Evolutionary conservation across 1,139 yeast genomes (phyloP).

Genomic region (Hanseniaspora sp.): DNA sequence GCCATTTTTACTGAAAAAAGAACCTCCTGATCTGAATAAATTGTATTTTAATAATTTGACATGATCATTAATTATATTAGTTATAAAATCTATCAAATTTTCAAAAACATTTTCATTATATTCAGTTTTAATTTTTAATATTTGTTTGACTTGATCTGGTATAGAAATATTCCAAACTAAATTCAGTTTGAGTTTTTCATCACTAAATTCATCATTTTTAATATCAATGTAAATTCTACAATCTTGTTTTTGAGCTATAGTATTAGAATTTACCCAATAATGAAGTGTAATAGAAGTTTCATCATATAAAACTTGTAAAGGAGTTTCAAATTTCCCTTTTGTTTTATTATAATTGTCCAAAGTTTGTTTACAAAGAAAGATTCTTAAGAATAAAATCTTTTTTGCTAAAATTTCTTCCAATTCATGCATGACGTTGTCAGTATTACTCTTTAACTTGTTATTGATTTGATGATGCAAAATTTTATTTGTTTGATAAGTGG

Average conservation of each 20-base stretch:
- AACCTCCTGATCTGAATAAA: not conserved
- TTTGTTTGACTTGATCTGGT: constrained; percentile 28
- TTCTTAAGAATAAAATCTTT: constrained; percentile 62
- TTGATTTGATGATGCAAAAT: constrained; percentile 34
- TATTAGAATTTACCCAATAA: constrained; percentile 53
- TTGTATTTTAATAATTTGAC: constrained; percentile 6
- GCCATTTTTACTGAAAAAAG: not conserved
- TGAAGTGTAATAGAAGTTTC: constrained; percentile 51
- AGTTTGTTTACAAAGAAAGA: constrained; percentile 59
- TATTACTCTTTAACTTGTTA: not conserved
- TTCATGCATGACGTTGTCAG: not conserved
- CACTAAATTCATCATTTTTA: constrained; percentile 32
- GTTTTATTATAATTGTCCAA: constrained; percentile 38
- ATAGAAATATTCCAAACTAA: constrained; percentile 48
- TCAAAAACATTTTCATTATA: constrained; percentile 31
- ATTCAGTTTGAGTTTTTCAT: constrained; percentile 34
- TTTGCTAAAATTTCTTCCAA: constrained; percentile 53
- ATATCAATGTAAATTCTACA: constrained; percentile 56
- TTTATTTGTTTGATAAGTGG: constrained; percentile 6
- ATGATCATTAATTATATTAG: constrained; percentile 10
- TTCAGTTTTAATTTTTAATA: constrained; percentile 24
- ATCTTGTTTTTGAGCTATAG: constrained; percentile 28
- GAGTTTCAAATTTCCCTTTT: constrained; percentile 49
- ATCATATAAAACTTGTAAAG: constrained; percentile 54
- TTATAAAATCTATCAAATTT: constrained; percentile 29